phyloP scores from a whole-genome alignment of 2,329 filamentous ascomycete species.

The Ophiognomonia clavigignenti-juglandacearum region DNA sequence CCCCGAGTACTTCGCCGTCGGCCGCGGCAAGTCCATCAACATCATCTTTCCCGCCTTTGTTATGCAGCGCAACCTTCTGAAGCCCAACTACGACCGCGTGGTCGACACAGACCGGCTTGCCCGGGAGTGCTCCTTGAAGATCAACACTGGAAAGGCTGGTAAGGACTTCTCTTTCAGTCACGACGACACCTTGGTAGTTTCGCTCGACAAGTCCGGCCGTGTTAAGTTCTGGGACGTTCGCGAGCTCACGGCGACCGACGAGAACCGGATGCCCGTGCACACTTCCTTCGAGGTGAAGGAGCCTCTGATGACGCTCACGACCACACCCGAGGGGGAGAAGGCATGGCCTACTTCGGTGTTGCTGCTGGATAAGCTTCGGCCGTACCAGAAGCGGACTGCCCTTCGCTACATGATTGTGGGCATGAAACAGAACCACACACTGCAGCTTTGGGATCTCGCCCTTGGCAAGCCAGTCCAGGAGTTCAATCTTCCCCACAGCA shows the following conservation, averaged over 20 bases:
- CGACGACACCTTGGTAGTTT: constrained; percentile 90
- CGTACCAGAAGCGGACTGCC: constrained; percentile 84
- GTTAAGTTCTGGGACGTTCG: constrained; percentile 99
- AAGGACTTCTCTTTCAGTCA: constrained; percentile 98
- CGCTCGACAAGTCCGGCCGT: constrained; percentile 91
- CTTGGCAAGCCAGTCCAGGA: constrained; percentile 95
- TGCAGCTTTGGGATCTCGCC: constrained; percentile 97
- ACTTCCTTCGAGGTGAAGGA: constrained; percentile 73
- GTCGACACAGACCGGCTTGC: constrained; percentile 87
- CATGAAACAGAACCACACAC: constrained; percentile 97
- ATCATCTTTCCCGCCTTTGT: constrained; percentile 70
- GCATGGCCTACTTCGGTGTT: constrained; percentile 95
- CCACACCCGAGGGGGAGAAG: constrained; percentile 83
- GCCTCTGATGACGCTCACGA: constrained; percentile 80
- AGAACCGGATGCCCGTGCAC: constrained; percentile 48
- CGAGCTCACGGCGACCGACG: constrained; percentile 57
- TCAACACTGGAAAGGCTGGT: constrained; percentile 94
- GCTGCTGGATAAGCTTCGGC: constrained; percentile 92
- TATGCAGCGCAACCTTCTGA: constrained; percentile 58
- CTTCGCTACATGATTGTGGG: constrained; percentile 94
- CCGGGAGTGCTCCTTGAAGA: constrained; percentile 82
- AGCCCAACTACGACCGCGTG: constrained; percentile 58
- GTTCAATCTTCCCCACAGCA: constrained; percentile 91
- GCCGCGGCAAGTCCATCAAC: constrained; percentile 92
- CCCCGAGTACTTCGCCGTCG: constrained; percentile 91